Base-by-base conservation (phyloP, 192 early-diverging fungal species). In the Geosiphon pyriformis region DNA sequence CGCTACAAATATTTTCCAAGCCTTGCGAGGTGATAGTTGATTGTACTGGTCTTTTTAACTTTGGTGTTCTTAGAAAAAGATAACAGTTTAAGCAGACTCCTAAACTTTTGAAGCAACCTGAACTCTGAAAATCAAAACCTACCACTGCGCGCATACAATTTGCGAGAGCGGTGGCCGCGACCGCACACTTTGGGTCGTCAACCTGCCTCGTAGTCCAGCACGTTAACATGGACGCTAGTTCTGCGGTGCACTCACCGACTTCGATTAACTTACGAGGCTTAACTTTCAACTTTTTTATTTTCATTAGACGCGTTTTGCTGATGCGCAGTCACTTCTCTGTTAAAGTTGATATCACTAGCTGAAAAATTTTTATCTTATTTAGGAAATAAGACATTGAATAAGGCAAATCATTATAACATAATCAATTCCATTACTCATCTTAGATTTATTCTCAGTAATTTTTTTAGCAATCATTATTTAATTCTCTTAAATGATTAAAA, bases 151-250 rank as follows among this genome's bases (percentile, higher is more conserved):
- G 73, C 78, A 85, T 81, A 70, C 83, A 85, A 26, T 74, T 72
- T 17, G 79, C 74, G 31, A 85, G 74, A 64, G 80, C 72, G 65
- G 78, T 75, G 25, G 77, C 76, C 37, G 76, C 69, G 23, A 76
- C 70, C 52, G 65, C 66, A 52, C 83, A 85, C 47, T 73, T 76
- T 27, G 82, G 77, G 59, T 79, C 78, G 65, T 85, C 83, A 2
- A 81, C 75, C 59, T 73, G 74, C 1, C 75, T 70, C 55, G 74
- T 74, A 30, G 83, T 74, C 83, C 83, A 85, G 69, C 83, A 85
- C 68, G 82, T 80, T 71, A 85, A 75, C 68, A 85, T 70, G 33
- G 81, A 75, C 37, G 81, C 81, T 75, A 83, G 79, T 77, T 85
- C 83, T 20, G 63, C 78, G 42, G 79, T 74, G 53, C 83, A 85